Evolutionary conservation across 1,284 basidiomycete species (phyloP).

Genomic region (Xerocomus nothofagi): DNA sequence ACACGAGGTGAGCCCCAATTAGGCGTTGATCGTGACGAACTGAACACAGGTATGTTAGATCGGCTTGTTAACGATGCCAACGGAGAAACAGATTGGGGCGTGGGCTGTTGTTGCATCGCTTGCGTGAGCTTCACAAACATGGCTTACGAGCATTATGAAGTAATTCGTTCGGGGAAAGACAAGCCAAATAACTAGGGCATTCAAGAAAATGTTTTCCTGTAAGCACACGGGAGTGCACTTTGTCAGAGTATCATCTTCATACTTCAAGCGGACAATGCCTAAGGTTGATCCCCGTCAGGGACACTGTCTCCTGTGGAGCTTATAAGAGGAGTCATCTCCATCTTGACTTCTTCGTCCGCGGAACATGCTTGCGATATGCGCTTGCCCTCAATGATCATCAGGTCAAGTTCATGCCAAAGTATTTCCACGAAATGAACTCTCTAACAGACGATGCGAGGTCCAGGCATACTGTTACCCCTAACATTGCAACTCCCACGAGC

Average conservation of each 20-base stretch:
- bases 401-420: constrained; percentile 45
- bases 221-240: constrained; percentile 38
- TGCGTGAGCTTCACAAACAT: constrained; percentile 21
- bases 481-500: neutral
- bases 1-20: constrained; percentile 29
- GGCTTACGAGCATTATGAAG: constrained; percentile 40
- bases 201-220: constrained; percentile 41
- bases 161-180: constrained; percentile 18
- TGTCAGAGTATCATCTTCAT: constrained; percentile 34
- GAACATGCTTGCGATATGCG: constrained; percentile 40
- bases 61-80: constrained; percentile 24
- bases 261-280: neutral
- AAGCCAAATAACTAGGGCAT: constrained; percentile 25
- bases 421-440: constrained; percentile 32
- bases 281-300: constrained; percentile 32
- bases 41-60: constrained; percentile 12
- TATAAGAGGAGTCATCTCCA: constrained; percentile 23
- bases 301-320: constrained; percentile 43
- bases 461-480: constrained; percentile 1
- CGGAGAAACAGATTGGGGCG: constrained; percentile 29
- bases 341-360: constrained; percentile 23
- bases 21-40: neutral
- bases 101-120: constrained; percentile 5
- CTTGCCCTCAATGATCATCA: constrained; percentile 43
- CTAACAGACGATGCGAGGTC: constrained; percentile 7